Conservation (phyloP, 345 rosid species). For the Linum lewisii region DNA sequence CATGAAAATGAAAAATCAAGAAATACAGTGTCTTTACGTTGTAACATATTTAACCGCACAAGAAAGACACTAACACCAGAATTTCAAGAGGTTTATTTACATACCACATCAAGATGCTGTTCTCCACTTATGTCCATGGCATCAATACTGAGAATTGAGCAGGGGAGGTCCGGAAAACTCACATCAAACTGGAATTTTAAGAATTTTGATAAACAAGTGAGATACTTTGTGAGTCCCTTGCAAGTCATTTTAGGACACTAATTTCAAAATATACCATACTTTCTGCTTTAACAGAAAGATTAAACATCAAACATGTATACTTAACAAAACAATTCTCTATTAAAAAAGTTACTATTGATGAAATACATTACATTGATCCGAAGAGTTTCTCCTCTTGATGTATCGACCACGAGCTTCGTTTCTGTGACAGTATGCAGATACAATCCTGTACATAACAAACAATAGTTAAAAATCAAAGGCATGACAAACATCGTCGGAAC, state of each 20-base stretch:
- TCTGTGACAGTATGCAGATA: constrained; percentile 80
- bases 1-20: background rate
- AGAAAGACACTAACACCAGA: background rate
- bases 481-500: background rate
- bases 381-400: constrained; percentile 84
- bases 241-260: background rate
- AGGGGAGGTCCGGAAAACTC: constrained; percentile 83
- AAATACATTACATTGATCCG: constrained; percentile 64
- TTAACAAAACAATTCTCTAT: background rate
- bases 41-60: background rate
- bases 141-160: constrained; percentile 88
- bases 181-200: constrained; percentile 68
- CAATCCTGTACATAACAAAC: constrained; percentile 32
- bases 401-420: constrained; percentile 91
- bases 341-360: background rate
- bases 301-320: background rate
- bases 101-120: constrained; percentile 93
- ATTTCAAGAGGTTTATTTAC: constrained; percentile 12
- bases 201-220: background rate
- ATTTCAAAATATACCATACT: too few relatives aligned
- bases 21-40: too few relatives aligned
- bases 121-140: constrained; percentile 98
- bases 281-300: background rate
- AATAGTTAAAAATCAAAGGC: constrained; percentile 11
- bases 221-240: background rate